These are phyloP conservation scores for Verruconis gallopava DNA, from an alignment of 2,329 filamentous ascomycete genomes.

Conservation along the genomic window DNA sequence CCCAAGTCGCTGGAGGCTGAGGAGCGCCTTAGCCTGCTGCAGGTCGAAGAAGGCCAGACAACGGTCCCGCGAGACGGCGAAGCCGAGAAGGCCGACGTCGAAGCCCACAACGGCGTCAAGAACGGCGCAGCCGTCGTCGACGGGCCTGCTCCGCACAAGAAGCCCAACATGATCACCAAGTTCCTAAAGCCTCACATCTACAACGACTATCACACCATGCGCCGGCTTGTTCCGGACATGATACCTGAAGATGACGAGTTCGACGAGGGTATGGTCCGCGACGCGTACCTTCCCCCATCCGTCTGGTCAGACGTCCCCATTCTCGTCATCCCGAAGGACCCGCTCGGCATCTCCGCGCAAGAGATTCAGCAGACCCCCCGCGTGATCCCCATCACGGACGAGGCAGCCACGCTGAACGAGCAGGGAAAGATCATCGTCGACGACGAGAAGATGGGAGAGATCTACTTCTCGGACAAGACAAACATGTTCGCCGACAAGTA, in stretches of 20 bases:
- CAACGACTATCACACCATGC: slow-evolving; percentile 17
- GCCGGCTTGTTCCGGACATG: slow-evolving; percentile 23
- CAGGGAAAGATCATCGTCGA: slow-evolving; percentile 11
- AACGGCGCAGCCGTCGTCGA: background rate
- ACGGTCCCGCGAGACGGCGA: background rate
- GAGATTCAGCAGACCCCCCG: slow-evolving; percentile 6
- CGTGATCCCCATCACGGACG: slow-evolving; percentile 9
- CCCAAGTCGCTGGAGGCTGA: slow-evolving; percentile 12
- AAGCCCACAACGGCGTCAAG: background rate
- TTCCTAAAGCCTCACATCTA: slow-evolving; percentile 12
- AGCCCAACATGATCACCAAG: slow-evolving; percentile 9
- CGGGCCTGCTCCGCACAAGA: slow-evolving; percentile 8
- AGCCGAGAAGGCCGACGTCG: background rate
- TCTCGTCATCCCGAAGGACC: slow-evolving; percentile 9
- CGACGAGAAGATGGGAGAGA: slow-evolving; percentile 6
- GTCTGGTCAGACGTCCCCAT: slow-evolving; percentile 18
- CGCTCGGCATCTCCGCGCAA: slow-evolving; percentile 6
- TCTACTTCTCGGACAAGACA: slow-evolving; percentile 9
- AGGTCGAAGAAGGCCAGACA: background rate
- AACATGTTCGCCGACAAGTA: background rate
- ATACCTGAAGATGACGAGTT: slow-evolving; percentile 18
- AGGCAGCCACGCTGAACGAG: slow-evolving; percentile 9
- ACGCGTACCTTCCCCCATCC: slow-evolving; percentile 32
- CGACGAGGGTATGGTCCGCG: slow-evolving; percentile 21
- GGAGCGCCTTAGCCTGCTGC: slow-evolving; percentile 7